Percentiles rank a stretch among this genome's conserved stretches.
Evolutionary conservation across 1,139 yeast genomes (phyloP).

Genomic region (Pichia sp.): DNA sequence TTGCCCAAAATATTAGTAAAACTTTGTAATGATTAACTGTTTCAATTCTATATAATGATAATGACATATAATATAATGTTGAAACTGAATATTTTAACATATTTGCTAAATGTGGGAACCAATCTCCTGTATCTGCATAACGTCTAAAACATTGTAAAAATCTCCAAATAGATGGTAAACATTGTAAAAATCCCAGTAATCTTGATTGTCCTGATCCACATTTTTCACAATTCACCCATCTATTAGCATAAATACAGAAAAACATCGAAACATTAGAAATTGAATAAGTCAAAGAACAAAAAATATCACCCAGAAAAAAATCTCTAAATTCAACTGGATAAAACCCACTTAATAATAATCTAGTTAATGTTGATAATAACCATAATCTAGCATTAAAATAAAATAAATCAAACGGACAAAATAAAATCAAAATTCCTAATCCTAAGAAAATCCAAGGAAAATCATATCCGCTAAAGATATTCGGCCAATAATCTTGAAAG

Average conservation of each 20-base stretch:
- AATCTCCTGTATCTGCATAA: slow-evolving; percentile 86
- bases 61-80: slow-evolving; percentile 61
- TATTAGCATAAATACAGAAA: slow-evolving; percentile 71
- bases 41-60: slow-evolving; percentile 75
- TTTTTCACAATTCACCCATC: slow-evolving; percentile 52
- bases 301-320: slow-evolving; percentile 85
- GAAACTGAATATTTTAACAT: slow-evolving; percentile 69
- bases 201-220: slow-evolving; percentile 82
- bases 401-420: slow-evolving; percentile 58
- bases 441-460: slow-evolving; percentile 81
- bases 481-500: slow-evolving; percentile 64
- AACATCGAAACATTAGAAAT: slow-evolving; percentile 81
- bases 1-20: slow-evolving; percentile 67
- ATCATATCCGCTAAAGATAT: slow-evolving; percentile 53
- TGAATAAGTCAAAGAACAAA: slow-evolving; percentile 83
- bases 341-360: slow-evolving; percentile 73
- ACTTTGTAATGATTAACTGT: slow-evolving; percentile 40
- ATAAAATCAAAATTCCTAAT: slow-evolving; percentile 39
- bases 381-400: slow-evolving; percentile 60
- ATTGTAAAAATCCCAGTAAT: slow-evolving; percentile 72
- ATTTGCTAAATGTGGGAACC: slow-evolving; percentile 97
- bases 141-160: slow-evolving; percentile 86
- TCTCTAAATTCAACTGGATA: slow-evolving; percentile 95
- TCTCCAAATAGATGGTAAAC: slow-evolving; percentile 89
- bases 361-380: slow-evolving; percentile 65